A percentile compares a stretch with the other conserved stretches of the same genome.
These are phyloP conservation scores for Syzygium jambos DNA, from an alignment of 345 rosid genomes.

Conservation along the genomic window DNA sequence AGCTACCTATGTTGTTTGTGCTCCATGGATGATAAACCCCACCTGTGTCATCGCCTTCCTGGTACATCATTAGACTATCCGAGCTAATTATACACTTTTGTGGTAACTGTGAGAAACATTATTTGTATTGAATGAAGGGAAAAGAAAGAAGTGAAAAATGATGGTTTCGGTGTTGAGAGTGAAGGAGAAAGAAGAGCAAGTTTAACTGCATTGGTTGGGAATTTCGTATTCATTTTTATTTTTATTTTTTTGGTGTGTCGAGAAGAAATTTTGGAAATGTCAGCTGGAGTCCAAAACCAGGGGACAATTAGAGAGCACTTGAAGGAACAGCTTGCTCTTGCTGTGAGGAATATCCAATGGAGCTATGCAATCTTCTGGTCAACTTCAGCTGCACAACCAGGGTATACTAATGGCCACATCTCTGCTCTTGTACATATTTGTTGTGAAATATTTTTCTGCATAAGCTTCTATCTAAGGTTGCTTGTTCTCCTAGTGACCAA, in stretches of 20 bases:
- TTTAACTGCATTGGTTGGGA: not conserved
- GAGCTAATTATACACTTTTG: not conserved
- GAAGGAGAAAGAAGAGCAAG: not conserved
- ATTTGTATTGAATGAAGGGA: not conserved
- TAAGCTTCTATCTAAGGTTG: not conserved
- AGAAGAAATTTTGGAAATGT: not conserved
- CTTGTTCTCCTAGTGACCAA: not conserved
- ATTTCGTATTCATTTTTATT: not conserved
- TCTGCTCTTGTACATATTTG: not conserved
- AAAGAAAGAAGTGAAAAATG: not conserved
- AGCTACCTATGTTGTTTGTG: not conserved
- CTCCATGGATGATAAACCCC: not conserved
- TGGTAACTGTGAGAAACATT: not conserved
- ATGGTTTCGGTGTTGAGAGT: not conserved
- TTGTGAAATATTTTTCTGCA: not conserved
- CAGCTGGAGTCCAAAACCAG: conserved; percentile 5
- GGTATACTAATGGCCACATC: conserved; percentile 27
- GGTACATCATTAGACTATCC: not conserved
- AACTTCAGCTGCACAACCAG: conserved; percentile 58
- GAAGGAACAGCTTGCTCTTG: conserved; percentile 75
- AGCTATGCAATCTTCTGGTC: conserved; percentile 97
- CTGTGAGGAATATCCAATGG: conserved; percentile 82
- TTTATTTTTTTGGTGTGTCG: not conserved
- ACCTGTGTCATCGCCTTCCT: not conserved
- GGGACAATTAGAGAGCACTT: conserved; percentile 40